phyloP scores from a whole-genome alignment of 2,329 filamentous ascomycete species.

The Cercospora sp. region DNA sequence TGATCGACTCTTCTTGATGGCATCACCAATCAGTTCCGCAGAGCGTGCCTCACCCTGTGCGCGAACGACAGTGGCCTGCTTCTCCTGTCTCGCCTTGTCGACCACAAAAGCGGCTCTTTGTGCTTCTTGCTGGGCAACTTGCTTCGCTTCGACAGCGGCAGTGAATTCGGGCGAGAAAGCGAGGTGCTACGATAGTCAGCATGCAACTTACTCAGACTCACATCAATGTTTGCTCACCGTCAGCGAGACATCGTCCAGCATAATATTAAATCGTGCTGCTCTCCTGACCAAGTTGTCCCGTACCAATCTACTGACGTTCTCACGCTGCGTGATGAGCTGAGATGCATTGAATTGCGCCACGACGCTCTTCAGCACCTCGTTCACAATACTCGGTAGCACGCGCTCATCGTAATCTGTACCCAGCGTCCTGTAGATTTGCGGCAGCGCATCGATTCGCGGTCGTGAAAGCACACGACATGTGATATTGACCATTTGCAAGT shows the following conservation, averaged over 20 bases:
- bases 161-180: constrained; percentile 70
- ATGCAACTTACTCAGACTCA: neutral
- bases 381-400: constrained; percentile 96
- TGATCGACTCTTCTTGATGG: constrained; percentile 98
- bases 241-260: constrained; percentile 93
- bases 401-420: constrained; percentile 96
- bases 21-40: constrained; percentile 95
- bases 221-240: constrained; percentile 52
- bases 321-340: constrained; percentile 98
- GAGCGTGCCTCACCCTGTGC: constrained; percentile 98
- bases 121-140: constrained; percentile 81
- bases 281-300: constrained; percentile 88
- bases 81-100: constrained; percentile 98
- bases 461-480: constrained; percentile 97
- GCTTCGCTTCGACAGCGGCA: constrained; percentile 68
- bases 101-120: constrained; percentile 96
- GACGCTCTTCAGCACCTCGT: constrained; percentile 98
- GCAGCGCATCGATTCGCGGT: constrained; percentile 81
- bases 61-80: constrained; percentile 97
- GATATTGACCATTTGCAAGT: constrained; percentile 99
- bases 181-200: constrained; percentile 53
- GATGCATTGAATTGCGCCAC: constrained; percentile 98
- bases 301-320: constrained; percentile 89
- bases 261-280: constrained; percentile 94
- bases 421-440: constrained; percentile 95